Base-by-base conservation (phyloP, 139 green algal genomes). In the Diplosphaera chodatii region DNA sequence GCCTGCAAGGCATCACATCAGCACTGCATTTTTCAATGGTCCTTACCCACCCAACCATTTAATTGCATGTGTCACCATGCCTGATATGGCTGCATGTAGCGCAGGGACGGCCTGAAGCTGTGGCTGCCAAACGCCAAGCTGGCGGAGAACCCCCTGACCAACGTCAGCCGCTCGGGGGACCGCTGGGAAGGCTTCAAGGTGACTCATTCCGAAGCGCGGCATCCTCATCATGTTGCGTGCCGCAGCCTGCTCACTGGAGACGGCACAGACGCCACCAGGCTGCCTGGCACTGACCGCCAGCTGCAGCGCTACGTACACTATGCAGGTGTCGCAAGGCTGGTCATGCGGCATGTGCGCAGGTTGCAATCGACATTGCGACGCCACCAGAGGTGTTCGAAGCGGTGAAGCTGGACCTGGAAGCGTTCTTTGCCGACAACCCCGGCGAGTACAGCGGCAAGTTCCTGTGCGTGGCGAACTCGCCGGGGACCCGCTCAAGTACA, bases 151-250 rank as follows among this genome's bases (percentile, higher is more conserved):
- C 40, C 64, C 10, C 48, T 80, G 22, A 33, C 64, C 23, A 80
- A 80, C 33, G 69, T 80, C n/a, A 59, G 69, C 16, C n/a, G 69
- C 22, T 80, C 75, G 18, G 27, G 40, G 20, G 68, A 76, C 4
- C 32, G 75, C 27, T 80, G 75, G 75, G 75, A 80, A 55, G 68
- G 65, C 3, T 80, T 73, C 69, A 80, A 76, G 75, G 75, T 76
- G 18, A n/a, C n/a, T n/a, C n/a, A n/a, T n/a, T n/a, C n/a, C 4
- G n/a, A n/a, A n/a, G n/a, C n/a, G n/a, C n/a, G n/a, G n/a, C n/a
- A n/a, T n/a, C n/a, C n/a, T n/a, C n/a, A n/a, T n/a, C n/a, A n/a
- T n/a, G n/a, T n/a, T n/a, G n/a, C n/a, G n/a, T n/a, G n/a, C n/a
- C n/a, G n/a, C n/a, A n/a, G n/a, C n/a, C n/a, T n/a, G n/a, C n/a